Base-by-base conservation (phyloP, 768 basidiomycete species). In the Pisolithus microcarpus region DNA sequence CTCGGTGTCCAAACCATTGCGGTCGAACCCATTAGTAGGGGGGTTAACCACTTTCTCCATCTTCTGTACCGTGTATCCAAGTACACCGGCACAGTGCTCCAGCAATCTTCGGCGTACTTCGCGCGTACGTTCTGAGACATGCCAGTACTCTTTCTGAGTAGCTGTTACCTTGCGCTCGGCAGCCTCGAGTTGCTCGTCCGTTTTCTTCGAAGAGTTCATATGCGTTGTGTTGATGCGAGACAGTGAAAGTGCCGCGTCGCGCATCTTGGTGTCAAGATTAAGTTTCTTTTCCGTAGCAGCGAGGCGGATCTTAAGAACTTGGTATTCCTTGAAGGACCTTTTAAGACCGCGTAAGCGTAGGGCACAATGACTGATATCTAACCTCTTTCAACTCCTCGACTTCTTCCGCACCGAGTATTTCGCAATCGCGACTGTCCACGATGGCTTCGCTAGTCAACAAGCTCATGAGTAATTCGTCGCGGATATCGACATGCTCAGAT, bases 361-460 rank as follows among this genome's bases (percentile, higher is more conserved):
- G 21, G 38, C 23, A 23, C 28, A 11, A 13, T 23, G 28, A 46
- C 38, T 73, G 72, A 8, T 65, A 74, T 54, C 74, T 36, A 53
- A 83, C 84, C 74, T 82, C 81, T 68, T 85, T 87, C 56, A 84
- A 71, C 30, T 79, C 78, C 51, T 87, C 84, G 15, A 85, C 79
- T 58, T 85, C 80, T 43, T 87, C 85, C 54, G 83, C 77, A 49
- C 76, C 79, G 40, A 94, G 73, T 19, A 96, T 84, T 48, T 85
- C 81, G 62, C 80, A 89, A 42, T 81, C 81, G 28, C 87, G 82
- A 60, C 89, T 89, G 60, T 97, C 92, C n/a, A 97, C 84, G 38
- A 90, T 81, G 5, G 95, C 95, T 68, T 97, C 92, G 49, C 92
- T 92, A 38, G 93, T 88, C 56, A 98, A 72, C 38, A 99, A 76